These are phyloP conservation scores for Protomyces gravidus DNA, from an alignment of 1,139 yeast genomes.

Conservation along the genomic window DNA sequence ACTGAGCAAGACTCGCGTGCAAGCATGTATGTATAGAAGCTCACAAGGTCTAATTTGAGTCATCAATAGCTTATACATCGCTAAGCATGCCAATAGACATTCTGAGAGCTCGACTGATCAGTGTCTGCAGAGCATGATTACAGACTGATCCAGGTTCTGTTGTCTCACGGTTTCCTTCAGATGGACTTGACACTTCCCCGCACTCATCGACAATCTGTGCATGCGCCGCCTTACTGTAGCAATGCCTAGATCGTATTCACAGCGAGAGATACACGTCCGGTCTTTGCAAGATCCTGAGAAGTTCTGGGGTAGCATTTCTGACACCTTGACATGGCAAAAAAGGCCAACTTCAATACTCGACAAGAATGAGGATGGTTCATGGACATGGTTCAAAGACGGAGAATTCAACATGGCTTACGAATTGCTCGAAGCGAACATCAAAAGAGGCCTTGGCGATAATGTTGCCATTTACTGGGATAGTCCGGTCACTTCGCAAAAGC, in stretches of 20 bases:
- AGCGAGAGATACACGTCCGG: neutral
- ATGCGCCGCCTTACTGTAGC: too few relatives aligned
- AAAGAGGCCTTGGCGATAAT: neutral
- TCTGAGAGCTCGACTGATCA: too few relatives aligned
- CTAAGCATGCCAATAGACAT: too few relatives aligned
- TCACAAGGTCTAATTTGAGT: too few relatives aligned
- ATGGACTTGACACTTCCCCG: too few relatives aligned
- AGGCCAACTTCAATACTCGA: slow-evolving; percentile 5
- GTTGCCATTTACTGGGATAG: slow-evolving; percentile 21
- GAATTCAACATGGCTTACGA: slow-evolving; percentile 23
- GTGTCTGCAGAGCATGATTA: too few relatives aligned
- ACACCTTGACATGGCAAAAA: slow-evolving; percentile 7
- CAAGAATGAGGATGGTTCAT: slow-evolving; percentile 1
- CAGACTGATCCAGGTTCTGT: too few relatives aligned
- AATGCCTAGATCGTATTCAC: neutral
- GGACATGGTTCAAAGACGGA: slow-evolving; percentile 24
- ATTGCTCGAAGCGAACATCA: slow-evolving; percentile 9
- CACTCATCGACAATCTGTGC: too few relatives aligned
- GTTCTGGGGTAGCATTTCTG: slow-evolving; percentile 8
- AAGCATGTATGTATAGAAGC: too few relatives aligned
- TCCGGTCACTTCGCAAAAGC: slow-evolving; percentile 14
- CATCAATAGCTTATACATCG: too few relatives aligned
- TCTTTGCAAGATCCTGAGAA: slow-evolving; percentile 6
- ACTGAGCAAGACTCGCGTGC: too few relatives aligned
- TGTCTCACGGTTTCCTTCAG: too few relatives aligned